Conservation (phyloP, 352 stramenopile species). For the Thraustochytrium sp. region DNA sequence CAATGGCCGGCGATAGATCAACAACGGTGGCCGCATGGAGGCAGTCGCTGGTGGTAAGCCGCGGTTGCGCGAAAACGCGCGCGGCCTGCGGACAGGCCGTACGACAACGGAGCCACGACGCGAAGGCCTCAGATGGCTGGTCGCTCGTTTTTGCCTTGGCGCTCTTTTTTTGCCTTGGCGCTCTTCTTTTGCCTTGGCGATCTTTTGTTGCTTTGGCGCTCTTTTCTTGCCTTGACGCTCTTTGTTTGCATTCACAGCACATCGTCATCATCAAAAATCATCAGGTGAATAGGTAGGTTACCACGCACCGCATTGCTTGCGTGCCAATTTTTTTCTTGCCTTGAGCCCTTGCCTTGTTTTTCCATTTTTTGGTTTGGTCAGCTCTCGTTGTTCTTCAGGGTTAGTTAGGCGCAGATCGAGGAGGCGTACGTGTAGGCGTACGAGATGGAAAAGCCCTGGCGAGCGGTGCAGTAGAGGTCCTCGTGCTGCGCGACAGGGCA, state of each 20-base stretch:
- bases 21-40: too few species aligned
- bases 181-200: not conserved
- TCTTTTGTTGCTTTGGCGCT: not conserved
- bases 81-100: too few species aligned
- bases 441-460: not conserved
- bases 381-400: not conserved
- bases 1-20: too few species aligned
- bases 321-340: too few species aligned
- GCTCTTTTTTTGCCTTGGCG: not conserved
- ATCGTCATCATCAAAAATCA: not conserved
- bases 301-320: too few species aligned
- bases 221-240: not conserved
- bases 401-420: not conserved
- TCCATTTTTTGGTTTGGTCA: not conserved
- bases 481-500: constrained; percentile 19
- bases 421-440: constrained; percentile 7
- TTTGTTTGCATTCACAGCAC: not conserved
- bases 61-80: too few species aligned
- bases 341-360: not conserved
- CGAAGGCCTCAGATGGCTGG: not conserved
- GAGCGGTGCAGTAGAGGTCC: not conserved
- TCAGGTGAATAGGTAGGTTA: not conserved
- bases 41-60: too few species aligned
- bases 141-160: not conserved
- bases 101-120: not conserved